Base-by-base conservation (phyloP, 2,329 filamentous ascomycete species). In the Penicillium sp. region DNA sequence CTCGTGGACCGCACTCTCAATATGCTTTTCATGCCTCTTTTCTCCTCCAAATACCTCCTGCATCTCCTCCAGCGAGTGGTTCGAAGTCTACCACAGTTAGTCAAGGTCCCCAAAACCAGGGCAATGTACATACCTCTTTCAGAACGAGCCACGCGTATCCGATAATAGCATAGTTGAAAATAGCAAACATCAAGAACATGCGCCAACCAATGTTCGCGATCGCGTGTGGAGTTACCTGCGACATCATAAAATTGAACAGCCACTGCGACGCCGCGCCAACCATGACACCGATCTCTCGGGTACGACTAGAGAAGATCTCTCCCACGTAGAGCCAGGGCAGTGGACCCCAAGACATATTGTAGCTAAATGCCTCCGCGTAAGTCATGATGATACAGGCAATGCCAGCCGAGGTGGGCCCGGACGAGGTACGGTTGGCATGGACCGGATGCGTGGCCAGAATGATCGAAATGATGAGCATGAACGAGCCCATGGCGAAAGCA, bases 401-500 rank as follows among this genome's bases (percentile, higher is more conserved):
- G 9, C 75, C 72, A 3, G 65, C 57, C 1, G 56, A 50, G 0
- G 73, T 67, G 1, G 72, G 52, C 1, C 59, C 57, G 8, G 61
- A 56, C 8, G 52, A 63, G 0, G 66, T 68, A 15, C 70, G 48
- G 3, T 60, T 55, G 8, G 61, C 42, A 40, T 65, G 60, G 1
- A 72, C 71, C 2, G 75, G 76, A 55, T 75, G 69, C 1, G 68
- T 75, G 23, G 70, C 70, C 13, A 76, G 70, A n/a, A 79, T 67
- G n/a, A 71, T 66, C 10, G 74, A 72, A 33, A 79, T 74, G 44
- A 79, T 76, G 44, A 80, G 72, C 76, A 80, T 79, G 59, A 76
- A 78, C 0, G 65, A 64, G 28, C 74, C 76, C 77, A 80, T 80
- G 33, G 75, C 69, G 39, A 73, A 70, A 0, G 77, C 72, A 0